Conservation (phyloP, 192 early-diverging fungal species). For the Mortierella hygrophila region DNA sequence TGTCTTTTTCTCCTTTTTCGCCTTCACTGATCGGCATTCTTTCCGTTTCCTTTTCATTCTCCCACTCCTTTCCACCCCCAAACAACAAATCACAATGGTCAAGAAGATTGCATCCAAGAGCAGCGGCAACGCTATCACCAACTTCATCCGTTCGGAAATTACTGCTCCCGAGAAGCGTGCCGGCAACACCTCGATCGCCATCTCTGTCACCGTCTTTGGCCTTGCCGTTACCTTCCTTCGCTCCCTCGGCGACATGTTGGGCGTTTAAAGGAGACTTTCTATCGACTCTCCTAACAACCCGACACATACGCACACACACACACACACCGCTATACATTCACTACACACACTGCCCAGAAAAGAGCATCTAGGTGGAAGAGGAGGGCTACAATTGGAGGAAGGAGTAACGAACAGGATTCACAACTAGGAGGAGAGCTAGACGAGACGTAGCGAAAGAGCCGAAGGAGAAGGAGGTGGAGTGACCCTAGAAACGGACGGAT, state of each 20-base stretch:
- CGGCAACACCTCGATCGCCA: conserved; percentile 67
- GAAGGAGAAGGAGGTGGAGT: not conserved
- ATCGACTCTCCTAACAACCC: not conserved
- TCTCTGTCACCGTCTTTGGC: conserved; percentile 69
- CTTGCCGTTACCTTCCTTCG: conserved; percentile 69
- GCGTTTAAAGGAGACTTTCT: conserved; percentile 51
- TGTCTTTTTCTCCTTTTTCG: conserved; percentile 5
- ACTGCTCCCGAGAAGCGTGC: conserved; percentile 67
- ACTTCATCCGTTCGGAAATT: conserved; percentile 60
- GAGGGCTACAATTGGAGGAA: not conserved
- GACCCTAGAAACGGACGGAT: not conserved
- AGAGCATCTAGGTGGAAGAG: not conserved
- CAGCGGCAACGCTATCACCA: conserved; percentile 55
- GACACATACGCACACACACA: not conserved
- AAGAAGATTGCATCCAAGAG: conserved; percentile 57
- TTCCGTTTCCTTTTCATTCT: not conserved
- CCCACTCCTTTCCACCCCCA: conserved; percentile 10
- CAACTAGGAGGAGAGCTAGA: not conserved
- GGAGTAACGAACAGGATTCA: not conserved
- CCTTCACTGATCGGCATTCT: not conserved
- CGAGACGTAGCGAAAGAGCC: not conserved
- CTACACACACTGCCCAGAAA: not conserved
- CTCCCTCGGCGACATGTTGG: conserved; percentile 67
- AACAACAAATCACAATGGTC: conserved; percentile 37
- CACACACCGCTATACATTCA: not conserved